Percentiles rank a stretch among this genome's conserved stretches.
Evolutionary conservation across 1,284 basidiomycete species (phyloP).

Genomic region (Afroboletus lepidellus): DNA sequence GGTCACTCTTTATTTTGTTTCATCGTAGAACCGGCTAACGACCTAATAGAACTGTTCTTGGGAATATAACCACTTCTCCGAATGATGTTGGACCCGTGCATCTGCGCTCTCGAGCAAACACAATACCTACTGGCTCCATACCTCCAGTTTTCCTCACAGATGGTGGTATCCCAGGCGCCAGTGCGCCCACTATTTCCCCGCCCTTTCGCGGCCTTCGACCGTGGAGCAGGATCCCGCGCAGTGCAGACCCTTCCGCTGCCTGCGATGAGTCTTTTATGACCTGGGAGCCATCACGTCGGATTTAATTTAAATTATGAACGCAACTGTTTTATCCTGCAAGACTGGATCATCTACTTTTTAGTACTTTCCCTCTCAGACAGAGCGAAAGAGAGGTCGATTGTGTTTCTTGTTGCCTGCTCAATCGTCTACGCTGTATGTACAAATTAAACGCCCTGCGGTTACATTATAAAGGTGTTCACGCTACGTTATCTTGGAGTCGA

Average conservation of each 20-base stretch:
- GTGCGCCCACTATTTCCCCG: conserved; percentile 23
- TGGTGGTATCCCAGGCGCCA: conserved; percentile 7
- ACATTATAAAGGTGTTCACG: neutral
- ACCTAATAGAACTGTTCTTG: conserved; percentile 36
- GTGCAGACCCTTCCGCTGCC: conserved; percentile 25
- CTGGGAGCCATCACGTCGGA: conserved; percentile 40
- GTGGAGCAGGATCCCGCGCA: conserved; percentile 32
- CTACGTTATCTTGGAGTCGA: neutral
- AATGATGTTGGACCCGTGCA: conserved; percentile 22
- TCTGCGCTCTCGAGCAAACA: conserved; percentile 16
- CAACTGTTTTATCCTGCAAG: neutral
- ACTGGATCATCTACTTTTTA: conserved; percentile 1
- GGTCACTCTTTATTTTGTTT: conserved; percentile 24
- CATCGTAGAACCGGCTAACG: conserved; percentile 1
- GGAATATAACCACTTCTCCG: conserved; percentile 33
- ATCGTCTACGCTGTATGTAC: conserved; percentile 9
- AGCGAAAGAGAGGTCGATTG: neutral
- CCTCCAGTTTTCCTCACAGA: conserved; percentile 11
- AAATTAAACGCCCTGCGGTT: neutral
- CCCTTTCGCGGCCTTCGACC: conserved; percentile 31
- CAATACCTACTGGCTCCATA: conserved; percentile 1
- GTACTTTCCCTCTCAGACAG: neutral
- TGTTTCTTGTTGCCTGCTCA: neutral
- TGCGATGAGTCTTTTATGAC: conserved; percentile 48
- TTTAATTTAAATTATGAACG: conserved; percentile 8